Percentiles rank a stretch among this genome's conserved stretches.
phyloP scores from a whole-genome alignment of 2,329 filamentous ascomycete species.

The Aspergillus sp. region DNA sequence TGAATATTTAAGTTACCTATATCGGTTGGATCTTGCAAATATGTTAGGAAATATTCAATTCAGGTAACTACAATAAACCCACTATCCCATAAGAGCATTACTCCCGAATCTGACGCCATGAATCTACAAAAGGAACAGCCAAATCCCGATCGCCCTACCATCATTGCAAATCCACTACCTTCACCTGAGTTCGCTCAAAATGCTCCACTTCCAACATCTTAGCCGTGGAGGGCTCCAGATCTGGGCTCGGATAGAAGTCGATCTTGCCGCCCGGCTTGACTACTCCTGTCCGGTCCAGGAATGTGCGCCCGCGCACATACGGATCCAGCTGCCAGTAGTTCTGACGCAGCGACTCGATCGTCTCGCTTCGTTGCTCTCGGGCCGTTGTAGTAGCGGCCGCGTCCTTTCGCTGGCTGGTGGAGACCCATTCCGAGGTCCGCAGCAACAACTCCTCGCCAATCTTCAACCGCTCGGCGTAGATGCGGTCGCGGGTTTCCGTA shows the following conservation, averaged over 20 bases:
- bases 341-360: constrained; percentile 65
- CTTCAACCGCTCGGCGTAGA: constrained; percentile 64
- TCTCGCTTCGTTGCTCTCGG: constrained; percentile 58
- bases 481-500: constrained; percentile 60
- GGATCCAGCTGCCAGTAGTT: constrained; percentile 92
- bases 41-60: no score
- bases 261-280: constrained; percentile 67
- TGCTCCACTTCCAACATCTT: constrained; percentile 21
- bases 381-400: constrained; percentile 48
- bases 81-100: no score
- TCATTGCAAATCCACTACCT: constrained; percentile 10
- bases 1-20: no score
- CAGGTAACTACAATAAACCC: no score
- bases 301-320: constrained; percentile 73
- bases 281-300: constrained; percentile 78
- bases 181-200: constrained; percentile 17
- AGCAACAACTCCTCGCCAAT: constrained; percentile 72
- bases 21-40: no score
- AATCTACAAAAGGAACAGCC: not conserved
- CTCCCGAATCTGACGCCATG: no score
- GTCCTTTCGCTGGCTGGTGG: constrained; percentile 47
- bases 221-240: constrained; percentile 8
- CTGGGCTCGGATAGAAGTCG: constrained; percentile 63
- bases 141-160: no score
- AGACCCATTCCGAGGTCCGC: constrained; percentile 73